These are phyloP conservation scores for Fusarium sp. DNA, from an alignment of 2,329 filamentous ascomycete species.

Conservation along the genomic window DNA sequence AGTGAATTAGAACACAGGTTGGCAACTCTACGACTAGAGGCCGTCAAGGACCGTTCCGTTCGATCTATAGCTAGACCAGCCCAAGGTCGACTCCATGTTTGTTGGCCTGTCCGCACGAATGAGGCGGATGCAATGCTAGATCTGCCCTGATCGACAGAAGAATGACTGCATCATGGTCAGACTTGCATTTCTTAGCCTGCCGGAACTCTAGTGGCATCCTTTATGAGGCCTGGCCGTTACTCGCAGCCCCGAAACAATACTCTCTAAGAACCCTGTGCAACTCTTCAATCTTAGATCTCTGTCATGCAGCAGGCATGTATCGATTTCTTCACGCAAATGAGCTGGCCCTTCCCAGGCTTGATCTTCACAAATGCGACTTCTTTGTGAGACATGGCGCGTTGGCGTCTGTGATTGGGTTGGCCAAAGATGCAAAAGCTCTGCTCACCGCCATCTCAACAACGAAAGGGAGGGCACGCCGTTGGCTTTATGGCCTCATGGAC, in stretches of 20 bases:
- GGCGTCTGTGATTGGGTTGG: slow-evolving; percentile 14
- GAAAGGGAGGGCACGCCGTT: slow-evolving; percentile 33
- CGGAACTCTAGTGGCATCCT: slow-evolving; percentile 5
- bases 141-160: slow-evolving; percentile 31
- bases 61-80: background rate
- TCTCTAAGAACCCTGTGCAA: background rate
- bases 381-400: slow-evolving; percentile 32
- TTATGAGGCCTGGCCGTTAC: slow-evolving; percentile 5
- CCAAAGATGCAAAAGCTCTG: slow-evolving; percentile 8
- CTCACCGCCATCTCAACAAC: slow-evolving; percentile 38
- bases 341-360: slow-evolving; percentile 3
- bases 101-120: slow-evolving; percentile 13
- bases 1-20: slow-evolving; percentile 10
- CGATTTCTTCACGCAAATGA: slow-evolving; percentile 19
- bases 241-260: background rate
- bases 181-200: slow-evolving; percentile 28
- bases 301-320: slow-evolving; percentile 25
- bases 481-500: slow-evolving; percentile 20
- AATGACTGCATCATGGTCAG: slow-evolving; percentile 30
- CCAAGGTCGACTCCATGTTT: background rate
- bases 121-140: slow-evolving; percentile 26
- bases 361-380: slow-evolving; percentile 7
- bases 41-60: slow-evolving; percentile 18
- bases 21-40: background rate
- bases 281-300: slow-evolving; percentile 2